phyloP scores from a whole-genome alignment of 768 basidiomycete species.

The Mycena venus region DNA sequence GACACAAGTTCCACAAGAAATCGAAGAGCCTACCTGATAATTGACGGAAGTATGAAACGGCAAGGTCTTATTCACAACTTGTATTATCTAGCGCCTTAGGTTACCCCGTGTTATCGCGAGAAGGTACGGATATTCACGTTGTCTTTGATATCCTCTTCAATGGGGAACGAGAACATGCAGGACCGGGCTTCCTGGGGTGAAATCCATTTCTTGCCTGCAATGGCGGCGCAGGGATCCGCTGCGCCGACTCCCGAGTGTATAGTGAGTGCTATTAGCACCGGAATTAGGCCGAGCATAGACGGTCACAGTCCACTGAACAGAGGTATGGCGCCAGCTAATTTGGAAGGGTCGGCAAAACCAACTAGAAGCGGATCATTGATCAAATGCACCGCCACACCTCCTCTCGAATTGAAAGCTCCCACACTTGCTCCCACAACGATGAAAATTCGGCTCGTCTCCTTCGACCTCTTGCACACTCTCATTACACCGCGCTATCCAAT shows the following conservation, averaged over 20 bases:
- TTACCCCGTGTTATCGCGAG: too few species aligned
- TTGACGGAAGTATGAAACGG: constrained; percentile 75
- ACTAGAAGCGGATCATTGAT: background rate
- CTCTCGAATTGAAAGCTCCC: too few species aligned
- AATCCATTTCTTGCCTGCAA: constrained; percentile 70
- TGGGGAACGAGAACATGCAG: constrained; percentile 63
- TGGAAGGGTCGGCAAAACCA: too few species aligned
- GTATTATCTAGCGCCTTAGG: constrained; percentile 59
- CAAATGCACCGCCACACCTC: background rate
- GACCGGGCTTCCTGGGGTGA: constrained; percentile 64
- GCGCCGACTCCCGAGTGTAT: background rate
- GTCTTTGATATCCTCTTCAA: constrained; percentile 60
- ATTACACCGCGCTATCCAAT: constrained; percentile 78
- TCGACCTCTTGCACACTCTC: constrained; percentile 85
- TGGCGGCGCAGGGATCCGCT: constrained; percentile 63
- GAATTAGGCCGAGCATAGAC: constrained; percentile 11
- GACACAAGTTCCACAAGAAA: background rate
- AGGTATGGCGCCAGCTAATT: background rate
- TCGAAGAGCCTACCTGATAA: too few species aligned
- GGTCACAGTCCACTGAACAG: background rate
- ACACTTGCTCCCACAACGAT: too few species aligned
- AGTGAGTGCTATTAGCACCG: background rate
- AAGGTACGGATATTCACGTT: constrained; percentile 54
- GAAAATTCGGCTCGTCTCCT: constrained; percentile 75
- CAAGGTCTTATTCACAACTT: constrained; percentile 69